phyloP scores from a whole-genome alignment of 163 green algal species.

The Chlorella variabilis region DNA sequence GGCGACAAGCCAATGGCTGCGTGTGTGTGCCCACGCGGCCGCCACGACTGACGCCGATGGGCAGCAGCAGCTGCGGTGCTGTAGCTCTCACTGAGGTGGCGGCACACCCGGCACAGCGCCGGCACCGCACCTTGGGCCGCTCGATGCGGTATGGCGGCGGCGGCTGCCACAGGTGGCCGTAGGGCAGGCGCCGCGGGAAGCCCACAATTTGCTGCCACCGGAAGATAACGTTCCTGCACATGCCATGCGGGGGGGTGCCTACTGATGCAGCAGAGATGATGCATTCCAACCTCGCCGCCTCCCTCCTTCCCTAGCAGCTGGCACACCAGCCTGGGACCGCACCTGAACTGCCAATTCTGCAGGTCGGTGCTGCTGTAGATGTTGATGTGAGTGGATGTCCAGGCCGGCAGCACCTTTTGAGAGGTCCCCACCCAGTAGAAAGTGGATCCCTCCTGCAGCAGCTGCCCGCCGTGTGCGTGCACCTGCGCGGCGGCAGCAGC shows the following conservation, averaged over 20 bases:
- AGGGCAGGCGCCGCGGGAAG: slow-evolving; percentile 15
- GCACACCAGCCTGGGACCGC: too few species aligned
- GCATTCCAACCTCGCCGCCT: too few species aligned
- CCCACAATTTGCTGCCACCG: slow-evolving; percentile 21
- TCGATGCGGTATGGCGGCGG: slow-evolving; percentile 30
- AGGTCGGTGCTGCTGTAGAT: slow-evolving; percentile 2
- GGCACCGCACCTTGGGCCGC: slow-evolving; percentile 31
- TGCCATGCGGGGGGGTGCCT: too few species aligned
- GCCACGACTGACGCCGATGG: too few species aligned
- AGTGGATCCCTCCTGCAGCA: background rate
- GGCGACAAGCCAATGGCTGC: too few species aligned
- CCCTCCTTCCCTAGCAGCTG: too few species aligned
- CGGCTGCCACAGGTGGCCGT: slow-evolving; percentile 7
- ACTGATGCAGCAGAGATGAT: too few species aligned
- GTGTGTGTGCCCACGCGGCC: too few species aligned
- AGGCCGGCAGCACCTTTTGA: background rate
- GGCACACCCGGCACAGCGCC: background rate
- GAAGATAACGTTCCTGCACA: background rate
- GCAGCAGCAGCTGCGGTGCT: background rate
- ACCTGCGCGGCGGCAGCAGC: too few species aligned
- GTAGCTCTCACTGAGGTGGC: background rate
- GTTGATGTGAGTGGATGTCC: slow-evolving; percentile 1
- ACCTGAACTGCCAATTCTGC: background rate
- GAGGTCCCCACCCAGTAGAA: slow-evolving; percentile 4
- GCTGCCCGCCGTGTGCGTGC: slow-evolving; percentile 13